phyloP scores from a whole-genome alignment of 805 yeast species.

The Komagataella ulmi region DNA sequence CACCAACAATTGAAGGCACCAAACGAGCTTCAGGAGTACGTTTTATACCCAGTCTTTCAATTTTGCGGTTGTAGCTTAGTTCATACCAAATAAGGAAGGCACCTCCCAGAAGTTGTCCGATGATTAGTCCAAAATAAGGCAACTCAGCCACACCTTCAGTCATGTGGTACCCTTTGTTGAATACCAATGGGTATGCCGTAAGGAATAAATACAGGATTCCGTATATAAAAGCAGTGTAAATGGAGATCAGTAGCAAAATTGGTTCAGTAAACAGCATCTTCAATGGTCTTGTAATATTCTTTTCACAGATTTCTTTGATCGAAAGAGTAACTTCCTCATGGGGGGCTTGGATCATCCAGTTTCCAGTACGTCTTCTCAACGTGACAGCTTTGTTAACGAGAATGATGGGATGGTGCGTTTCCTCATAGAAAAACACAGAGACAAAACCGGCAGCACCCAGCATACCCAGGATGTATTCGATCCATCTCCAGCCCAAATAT shows the following conservation, averaged over 20 bases:
- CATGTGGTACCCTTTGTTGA: conserved; percentile 48
- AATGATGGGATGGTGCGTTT: conserved; percentile 63
- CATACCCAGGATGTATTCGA: conserved; percentile 57
- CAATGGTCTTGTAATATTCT: conserved; percentile 57
- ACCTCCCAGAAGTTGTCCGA: conserved; percentile 57
- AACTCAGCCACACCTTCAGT: conserved; percentile 54
- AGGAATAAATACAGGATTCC: conserved; percentile 66
- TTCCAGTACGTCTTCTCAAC: conserved; percentile 56
- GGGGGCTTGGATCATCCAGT: conserved; percentile 74
- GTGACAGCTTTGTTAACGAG: conserved; percentile 47
- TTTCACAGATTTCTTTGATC: conserved; percentile 43
- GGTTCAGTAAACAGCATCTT: conserved; percentile 60
- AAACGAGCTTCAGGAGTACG: conserved; percentile 74
- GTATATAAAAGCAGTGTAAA: conserved; percentile 69
- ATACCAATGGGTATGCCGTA: conserved; percentile 66
- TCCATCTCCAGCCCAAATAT: conserved; percentile 70
- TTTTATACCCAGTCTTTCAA: conserved; percentile 39
- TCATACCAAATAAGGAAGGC: conserved; percentile 39
- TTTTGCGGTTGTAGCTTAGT: conserved; percentile 29
- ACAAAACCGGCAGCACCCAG: conserved; percentile 30
- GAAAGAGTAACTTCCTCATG: conserved; percentile 52
- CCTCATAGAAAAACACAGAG: conserved; percentile 35
- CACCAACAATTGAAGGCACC: conserved; percentile 63
- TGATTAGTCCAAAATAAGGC: conserved; percentile 66
- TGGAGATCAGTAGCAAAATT: conserved; percentile 48